Evolutionary conservation across 768 basidiomycete genomes (phyloP), one percentile per base, ranked within the genome.

Genomic region (Hypholoma fasciculare): DNA sequence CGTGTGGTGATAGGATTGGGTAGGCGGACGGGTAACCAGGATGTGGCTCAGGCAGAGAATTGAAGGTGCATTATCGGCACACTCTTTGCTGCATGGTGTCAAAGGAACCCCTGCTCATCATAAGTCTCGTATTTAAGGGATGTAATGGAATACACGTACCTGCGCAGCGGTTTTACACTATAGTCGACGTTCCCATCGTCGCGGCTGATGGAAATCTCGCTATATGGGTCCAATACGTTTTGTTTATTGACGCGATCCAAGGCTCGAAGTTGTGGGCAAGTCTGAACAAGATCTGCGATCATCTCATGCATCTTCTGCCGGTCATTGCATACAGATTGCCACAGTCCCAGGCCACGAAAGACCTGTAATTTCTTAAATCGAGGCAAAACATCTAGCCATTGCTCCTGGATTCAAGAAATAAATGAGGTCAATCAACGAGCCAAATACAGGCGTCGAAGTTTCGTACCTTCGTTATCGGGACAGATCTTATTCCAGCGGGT

Each of bases 301-400:
- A 73, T 72, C 7, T 64, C 61, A 49, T 81, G 79, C 77, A 83
- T 78, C 23, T 59, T 63, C 26, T 71, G 63, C 61, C 72, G 73
- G 50, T 72, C 63, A 40, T 70, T 61, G 19, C 68, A 65, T 4
- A 78, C 74, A 12, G 78, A 74, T 3, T 61, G 60, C 81, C 81
- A 83, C 1, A 81, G 64, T 13, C 73, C 77, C 27, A 65, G 59
- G 11, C 80, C 79, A 42, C 75, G 72, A 60, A 82, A 77, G 0
- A 78, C 74, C 62, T 79, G 71, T 12, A 83, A 76, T 14, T 76
- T 72, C 3, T 62, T 61, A 58, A 82, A 82, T 13, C 64, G 70
- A 1, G 78, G 71, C 0, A 83, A 65, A 13, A 79, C 67, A 36
- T 71, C 65, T 12, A 82, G 65, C 72, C 79, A 76, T 26, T 71